Evolutionary conservation across 2,329 filamentous ascomycete genomes (phyloP).

Genomic region (Cercospora zeina): DNA sequence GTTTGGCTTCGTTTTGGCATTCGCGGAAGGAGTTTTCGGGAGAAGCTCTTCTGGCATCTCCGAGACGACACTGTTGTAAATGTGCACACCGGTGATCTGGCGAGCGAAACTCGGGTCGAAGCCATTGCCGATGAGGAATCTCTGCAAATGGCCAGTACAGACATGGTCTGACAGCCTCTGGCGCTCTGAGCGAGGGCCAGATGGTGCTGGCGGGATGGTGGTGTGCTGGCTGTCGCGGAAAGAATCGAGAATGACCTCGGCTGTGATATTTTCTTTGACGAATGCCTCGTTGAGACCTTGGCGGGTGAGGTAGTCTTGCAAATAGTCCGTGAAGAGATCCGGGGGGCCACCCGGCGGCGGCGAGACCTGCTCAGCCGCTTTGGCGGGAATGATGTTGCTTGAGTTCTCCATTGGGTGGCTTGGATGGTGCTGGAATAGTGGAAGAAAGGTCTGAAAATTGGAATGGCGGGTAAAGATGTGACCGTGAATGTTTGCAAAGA

Average conservation of each 20-base stretch:
- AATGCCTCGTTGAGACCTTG: conserved; percentile 9
- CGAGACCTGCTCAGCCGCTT: conserved; percentile 10
- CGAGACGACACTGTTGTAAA: conserved; percentile 5
- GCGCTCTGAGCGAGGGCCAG: background rate
- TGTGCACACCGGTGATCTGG: conserved; percentile 9
- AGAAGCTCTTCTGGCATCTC: conserved; percentile 8
- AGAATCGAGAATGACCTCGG: background rate
- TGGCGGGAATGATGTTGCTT: background rate
- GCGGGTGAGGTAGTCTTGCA: background rate
- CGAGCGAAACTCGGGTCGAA: conserved; percentile 1
- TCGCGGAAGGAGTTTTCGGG: background rate
- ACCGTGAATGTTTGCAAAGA: background rate
- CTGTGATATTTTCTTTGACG: conserved; percentile 4
- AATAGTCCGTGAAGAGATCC: conserved; percentile 8
- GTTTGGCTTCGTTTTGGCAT: background rate
- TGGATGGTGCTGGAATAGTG: background rate
- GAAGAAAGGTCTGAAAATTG: background rate
- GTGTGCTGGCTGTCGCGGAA: background rate
- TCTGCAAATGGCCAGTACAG: conserved; percentile 6
- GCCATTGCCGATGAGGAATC: conserved; percentile 10
- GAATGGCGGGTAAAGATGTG: background rate
- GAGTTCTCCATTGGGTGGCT: conserved; percentile 3
- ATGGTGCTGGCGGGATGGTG: background rate
- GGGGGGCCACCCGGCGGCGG: background rate
- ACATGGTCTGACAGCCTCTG: conserved; percentile 1